A percentile compares a stretch with the other conserved stretches of the same genome.
Evolutionary conservation across 1,284 basidiomycete genomes (phyloP).

Genomic region (Lignosus rhinocerotis): DNA sequence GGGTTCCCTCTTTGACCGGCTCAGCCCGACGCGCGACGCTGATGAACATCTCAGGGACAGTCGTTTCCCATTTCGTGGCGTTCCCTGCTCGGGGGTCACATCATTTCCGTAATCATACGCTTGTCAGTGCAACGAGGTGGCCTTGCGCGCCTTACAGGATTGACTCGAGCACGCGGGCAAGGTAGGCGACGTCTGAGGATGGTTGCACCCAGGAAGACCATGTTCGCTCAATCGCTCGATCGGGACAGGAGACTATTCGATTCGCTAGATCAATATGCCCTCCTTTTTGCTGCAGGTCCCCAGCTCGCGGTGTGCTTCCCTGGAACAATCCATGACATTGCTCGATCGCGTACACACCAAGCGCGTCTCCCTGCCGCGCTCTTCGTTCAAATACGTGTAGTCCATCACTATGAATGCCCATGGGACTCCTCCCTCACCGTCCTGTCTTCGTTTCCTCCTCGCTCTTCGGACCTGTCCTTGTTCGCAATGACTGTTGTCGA

Average conservation of each 20-base stretch:
- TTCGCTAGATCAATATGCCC: background rate
- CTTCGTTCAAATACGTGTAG: background rate
- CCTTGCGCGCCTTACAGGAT: no score
- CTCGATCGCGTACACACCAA: background rate
- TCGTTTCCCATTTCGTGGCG: no score
- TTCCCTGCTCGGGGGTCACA: no score
- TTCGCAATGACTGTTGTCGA: conserved; percentile 18
- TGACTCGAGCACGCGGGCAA: background rate
- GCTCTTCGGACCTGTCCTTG: background rate
- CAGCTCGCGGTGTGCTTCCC: background rate
- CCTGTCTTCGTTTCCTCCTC: background rate
- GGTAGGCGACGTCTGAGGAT: background rate
- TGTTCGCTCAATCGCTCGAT: background rate
- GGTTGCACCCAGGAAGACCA: background rate
- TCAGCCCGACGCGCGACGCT: no score
- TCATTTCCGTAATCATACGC: no score
- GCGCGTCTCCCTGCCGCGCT: background rate
- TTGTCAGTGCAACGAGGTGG: no score
- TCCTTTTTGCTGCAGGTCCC: background rate
- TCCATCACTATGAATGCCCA: background rate
- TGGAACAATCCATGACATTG: background rate
- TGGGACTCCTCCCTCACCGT: background rate
- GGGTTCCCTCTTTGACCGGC: no score
- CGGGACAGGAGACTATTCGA: background rate
- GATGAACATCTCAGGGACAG: no score